These are phyloP conservation scores for Stagonosporopsis tanaceti DNA, from an alignment of 2,329 filamentous ascomycete genomes.

Conservation along the genomic window DNA sequence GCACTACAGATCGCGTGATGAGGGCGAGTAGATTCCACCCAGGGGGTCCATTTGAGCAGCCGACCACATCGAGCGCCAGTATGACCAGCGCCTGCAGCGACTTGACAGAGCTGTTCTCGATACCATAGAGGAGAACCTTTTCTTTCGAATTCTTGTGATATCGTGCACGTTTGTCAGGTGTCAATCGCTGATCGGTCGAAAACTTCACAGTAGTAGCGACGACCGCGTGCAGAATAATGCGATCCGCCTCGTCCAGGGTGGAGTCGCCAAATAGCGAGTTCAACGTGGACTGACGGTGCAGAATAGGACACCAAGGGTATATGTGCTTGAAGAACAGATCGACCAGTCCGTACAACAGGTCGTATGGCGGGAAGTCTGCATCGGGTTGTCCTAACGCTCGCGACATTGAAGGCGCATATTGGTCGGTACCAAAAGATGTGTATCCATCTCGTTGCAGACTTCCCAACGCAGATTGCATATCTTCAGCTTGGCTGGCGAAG, in stretches of 20 bases:
- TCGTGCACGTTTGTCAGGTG: conserved; percentile 73
- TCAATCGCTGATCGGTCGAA: conserved; percentile 78
- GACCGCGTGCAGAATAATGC: conserved; percentile 84
- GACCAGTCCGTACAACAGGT: conserved; percentile 66
- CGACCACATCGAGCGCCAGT: conserved; percentile 82
- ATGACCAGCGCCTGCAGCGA: conserved; percentile 88
- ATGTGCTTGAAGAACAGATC: conserved; percentile 71
- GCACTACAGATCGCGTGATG: conserved; percentile 87
- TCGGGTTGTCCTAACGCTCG: conserved; percentile 43
- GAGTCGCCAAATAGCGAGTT: conserved; percentile 78
- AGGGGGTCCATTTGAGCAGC: conserved; percentile 86
- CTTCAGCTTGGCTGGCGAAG: conserved; percentile 38
- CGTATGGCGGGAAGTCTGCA: conserved; percentile 65
- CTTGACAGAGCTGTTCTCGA: conserved; percentile 90
- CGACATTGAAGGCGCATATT: conserved; percentile 40
- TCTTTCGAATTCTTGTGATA: conserved; percentile 86
- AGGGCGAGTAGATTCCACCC: conserved; percentile 92
- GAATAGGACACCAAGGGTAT: conserved; percentile 79
- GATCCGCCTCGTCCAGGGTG: conserved; percentile 79
- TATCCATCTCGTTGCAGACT: conserved; percentile 42
- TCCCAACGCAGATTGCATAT: conserved; percentile 32
- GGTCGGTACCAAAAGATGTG: conserved; percentile 39
- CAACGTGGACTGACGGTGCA: conserved; percentile 84
- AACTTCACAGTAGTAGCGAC: conserved; percentile 88
- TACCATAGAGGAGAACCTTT: conserved; percentile 83